phyloP scores from a whole-genome alignment of 495 filamentous ascomycete species.

The Penicillium ochrochloron region DNA sequence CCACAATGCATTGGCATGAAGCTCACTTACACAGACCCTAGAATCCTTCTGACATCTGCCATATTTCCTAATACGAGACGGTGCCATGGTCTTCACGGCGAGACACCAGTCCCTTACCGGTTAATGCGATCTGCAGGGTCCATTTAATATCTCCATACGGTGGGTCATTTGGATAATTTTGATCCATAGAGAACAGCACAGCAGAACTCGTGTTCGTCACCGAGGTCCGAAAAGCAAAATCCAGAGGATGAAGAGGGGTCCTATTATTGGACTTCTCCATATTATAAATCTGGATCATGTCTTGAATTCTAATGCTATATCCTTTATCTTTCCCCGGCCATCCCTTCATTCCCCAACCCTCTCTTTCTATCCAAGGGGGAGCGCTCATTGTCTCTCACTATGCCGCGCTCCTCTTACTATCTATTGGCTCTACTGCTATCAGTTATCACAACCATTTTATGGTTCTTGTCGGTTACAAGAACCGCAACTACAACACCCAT shows the following conservation, averaged over 20 bases:
- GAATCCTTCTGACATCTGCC: neutral
- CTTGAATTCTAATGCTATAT: neutral
- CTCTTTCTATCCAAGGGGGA: neutral
- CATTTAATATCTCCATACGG: too few relatives aligned
- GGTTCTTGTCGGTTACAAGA: constrained; percentile 4
- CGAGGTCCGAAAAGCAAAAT: neutral
- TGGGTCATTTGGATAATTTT: neutral
- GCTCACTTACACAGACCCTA: neutral
- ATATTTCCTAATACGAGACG: neutral
- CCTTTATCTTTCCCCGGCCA: neutral
- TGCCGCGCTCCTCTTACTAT: constrained; percentile 8
- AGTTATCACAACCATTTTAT: constrained; percentile 6
- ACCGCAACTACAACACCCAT: neutral
- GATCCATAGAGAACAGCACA: neutral
- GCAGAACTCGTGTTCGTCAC: neutral
- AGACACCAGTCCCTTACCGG: neutral
- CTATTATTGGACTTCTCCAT: too few relatives aligned
- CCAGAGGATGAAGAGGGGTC: neutral
- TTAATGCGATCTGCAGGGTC: neutral
- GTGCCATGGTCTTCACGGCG: neutral
- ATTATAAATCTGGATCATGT: too few relatives aligned
- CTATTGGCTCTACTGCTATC: constrained; percentile 7
- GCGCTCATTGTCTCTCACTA: neutral
- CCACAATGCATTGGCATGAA: neutral
- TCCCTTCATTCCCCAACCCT: constrained; percentile 3